Evolutionary conservation across 352 stramenopile genomes (phyloP), one percentile per base, ranked within the genome.

Genomic region (Pythium folliculosum): DNA sequence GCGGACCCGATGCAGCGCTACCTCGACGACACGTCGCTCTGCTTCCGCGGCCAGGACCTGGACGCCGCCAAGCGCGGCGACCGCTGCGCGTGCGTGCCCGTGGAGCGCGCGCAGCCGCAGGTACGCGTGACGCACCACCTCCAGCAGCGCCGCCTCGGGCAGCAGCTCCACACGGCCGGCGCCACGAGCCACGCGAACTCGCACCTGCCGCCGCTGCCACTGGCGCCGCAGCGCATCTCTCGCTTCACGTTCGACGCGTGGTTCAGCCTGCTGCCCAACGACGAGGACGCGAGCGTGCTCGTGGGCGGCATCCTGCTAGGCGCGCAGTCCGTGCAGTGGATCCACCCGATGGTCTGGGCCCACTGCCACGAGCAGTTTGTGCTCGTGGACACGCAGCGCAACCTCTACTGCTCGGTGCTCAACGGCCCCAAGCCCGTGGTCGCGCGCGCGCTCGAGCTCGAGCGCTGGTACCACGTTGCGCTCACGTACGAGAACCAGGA

Each of bases 381-480:
- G 37, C 52, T 73, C 50, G 67, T 88, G 7, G 76, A 81, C 49
- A 70, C 69, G 12, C 65, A 80, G 12, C n/a, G 65, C 8, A 76
- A 73, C 22, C 38, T 88, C 0, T 85, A 77, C 60, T 84, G 75
- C 71, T 84, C 79, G 10, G 69, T 85, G 30, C 54, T 84, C n/a
- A 70, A 81, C 21, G 43, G 32, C 19, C 25, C 51, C 7, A 74
- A 71, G 55, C 60, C 49, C 13, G 43, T 63, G 25, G 59, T 64
- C 23, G 57, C 57, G 1, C 0, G 6, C 3, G 43, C 23, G 14
- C 59, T 72, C 22, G 43, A 63, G 45, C 13, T 25, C 30, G 58
- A 72, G 45, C 80, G 84, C 23, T 91, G 81, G 81, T 90, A 91
- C 60, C 81, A 91, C 67, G 67, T 90, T 35, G 77, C 81, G 8